Evolutionary conservation across 345 rosid species (phyloP).

Genomic region (Eucalyptus shirleyi): DNA sequence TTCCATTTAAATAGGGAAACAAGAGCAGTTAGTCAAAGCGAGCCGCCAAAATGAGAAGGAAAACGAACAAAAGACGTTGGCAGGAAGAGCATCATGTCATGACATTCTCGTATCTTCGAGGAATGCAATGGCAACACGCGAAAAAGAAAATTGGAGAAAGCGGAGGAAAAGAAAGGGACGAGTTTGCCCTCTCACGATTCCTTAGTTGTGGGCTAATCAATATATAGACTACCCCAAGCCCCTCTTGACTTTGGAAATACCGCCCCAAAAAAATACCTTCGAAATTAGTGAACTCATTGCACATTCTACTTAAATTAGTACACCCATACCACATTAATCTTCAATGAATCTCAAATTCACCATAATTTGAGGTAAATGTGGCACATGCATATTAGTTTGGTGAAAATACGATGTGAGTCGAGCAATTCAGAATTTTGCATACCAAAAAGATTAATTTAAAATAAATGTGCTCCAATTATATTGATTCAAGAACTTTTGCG

Average conservation of each 20-base stretch:
- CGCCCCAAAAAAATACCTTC: background rate
- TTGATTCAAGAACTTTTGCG: fast-evolving
- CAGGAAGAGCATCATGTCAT: background rate
- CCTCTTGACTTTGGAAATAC: background rate
- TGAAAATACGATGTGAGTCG: fast-evolving
- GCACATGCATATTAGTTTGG: fast-evolving
- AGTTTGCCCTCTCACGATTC: background rate
- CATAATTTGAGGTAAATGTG: background rate
- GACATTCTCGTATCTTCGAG: background rate
- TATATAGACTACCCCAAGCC: background rate
- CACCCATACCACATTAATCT: background rate
- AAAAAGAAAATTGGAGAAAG: background rate
- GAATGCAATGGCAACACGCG: background rate
- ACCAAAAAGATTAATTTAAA: background rate
- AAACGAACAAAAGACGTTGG: background rate
- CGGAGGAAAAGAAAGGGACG: background rate
- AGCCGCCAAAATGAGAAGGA: background rate
- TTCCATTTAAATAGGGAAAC: background rate
- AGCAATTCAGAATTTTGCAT: background rate
- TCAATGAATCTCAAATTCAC: no score
- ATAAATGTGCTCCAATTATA: background rate
- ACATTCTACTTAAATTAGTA: no score
- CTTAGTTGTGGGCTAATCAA: background rate
- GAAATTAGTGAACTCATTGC: background rate
- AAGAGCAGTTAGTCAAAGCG: background rate